Percentiles rank a stretch among this genome's conserved stretches.
phyloP scores from a whole-genome alignment of 345 rosid genomes.

The Excoecaria cochinchinensis region DNA sequence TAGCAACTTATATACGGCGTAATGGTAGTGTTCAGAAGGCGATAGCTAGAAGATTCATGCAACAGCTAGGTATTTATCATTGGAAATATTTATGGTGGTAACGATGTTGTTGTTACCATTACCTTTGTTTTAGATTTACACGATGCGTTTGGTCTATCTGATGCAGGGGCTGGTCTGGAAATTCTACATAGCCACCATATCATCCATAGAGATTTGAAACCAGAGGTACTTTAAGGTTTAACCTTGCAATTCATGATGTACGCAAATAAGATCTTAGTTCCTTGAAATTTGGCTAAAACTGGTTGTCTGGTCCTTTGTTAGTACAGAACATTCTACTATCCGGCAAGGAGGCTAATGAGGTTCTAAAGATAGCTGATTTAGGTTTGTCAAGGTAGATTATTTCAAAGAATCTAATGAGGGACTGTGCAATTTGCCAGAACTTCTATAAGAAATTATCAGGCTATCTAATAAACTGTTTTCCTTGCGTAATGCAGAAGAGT shows the following conservation, averaged over 20 bases:
- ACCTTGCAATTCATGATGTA: background rate
- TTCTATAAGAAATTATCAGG: background rate
- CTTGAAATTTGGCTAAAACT: constrained; percentile 13
- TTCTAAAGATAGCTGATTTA: constrained; percentile 77
- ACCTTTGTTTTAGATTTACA: background rate
- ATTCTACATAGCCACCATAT: constrained; percentile 50
- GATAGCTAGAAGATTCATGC: constrained; percentile 52
- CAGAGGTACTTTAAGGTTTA: constrained; percentile 40
- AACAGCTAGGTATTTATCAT: constrained; percentile 52
- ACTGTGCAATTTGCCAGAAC: background rate
- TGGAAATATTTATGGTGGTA: background rate
- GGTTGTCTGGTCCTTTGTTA: constrained; percentile 18
- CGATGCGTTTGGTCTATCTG: background rate
- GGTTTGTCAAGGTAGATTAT: constrained; percentile 60
- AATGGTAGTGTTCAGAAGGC: constrained; percentile 54
- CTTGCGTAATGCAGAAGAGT: constrained; percentile 36
- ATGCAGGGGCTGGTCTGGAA: constrained; percentile 62
- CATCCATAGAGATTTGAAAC: constrained; percentile 67
- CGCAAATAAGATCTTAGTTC: background rate
- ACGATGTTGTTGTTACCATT: background rate
- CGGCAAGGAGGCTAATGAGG: constrained; percentile 38
- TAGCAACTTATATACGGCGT: constrained; percentile 46
- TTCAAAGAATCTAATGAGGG: background rate
- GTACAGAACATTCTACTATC: constrained; percentile 57
- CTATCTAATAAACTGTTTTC: background rate